These are phyloP conservation scores for Halocafeteria seosinensis DNA, from an alignment of 108 stramenopile species.

Conservation along the genomic window DNA sequence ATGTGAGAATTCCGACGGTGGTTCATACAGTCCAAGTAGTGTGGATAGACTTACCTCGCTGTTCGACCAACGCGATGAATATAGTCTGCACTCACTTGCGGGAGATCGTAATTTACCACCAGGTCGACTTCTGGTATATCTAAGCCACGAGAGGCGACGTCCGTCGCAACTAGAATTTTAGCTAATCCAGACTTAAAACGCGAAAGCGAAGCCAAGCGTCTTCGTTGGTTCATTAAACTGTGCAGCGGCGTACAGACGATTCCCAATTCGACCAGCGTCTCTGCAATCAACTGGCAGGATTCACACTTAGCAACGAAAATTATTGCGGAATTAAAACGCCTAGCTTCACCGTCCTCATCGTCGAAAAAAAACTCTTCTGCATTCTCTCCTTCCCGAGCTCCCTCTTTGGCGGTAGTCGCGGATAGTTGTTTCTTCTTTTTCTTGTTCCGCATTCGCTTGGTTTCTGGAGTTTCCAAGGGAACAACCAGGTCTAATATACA, in stretches of 20 bases:
- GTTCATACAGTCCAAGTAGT: too few species aligned
- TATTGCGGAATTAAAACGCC: constrained; percentile 56
- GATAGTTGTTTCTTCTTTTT: constrained; percentile 13
- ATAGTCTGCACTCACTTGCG: constrained; percentile 85
- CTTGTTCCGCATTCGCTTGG: background rate
- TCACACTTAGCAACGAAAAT: constrained; percentile 90
- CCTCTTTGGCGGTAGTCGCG: constrained; percentile 16
- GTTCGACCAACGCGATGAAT: constrained; percentile 91
- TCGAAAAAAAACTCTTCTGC: background rate
- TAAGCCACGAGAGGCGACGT: constrained; percentile 84
- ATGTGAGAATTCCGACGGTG: too few species aligned
- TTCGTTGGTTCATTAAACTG: constrained; percentile 64
- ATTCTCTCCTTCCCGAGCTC: constrained; percentile 24
- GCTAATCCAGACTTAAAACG: constrained; percentile 37
- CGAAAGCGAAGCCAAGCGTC: constrained; percentile 65
- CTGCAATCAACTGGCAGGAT: constrained; percentile 66
- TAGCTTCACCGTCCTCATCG: constrained; percentile 21
- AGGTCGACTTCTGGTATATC: constrained; percentile 84
- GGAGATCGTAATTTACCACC: constrained; percentile 89
- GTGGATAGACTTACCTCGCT: too few species aligned
- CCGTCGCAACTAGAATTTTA: constrained; percentile 80
- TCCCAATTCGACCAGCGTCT: constrained; percentile 62
- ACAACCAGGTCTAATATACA: constrained; percentile 1
- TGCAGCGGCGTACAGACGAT: constrained; percentile 74
- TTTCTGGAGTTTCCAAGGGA: background rate